Evolutionary conservation across 768 basidiomycete genomes (phyloP), one percentile per base, ranked within the genome.

Genomic region (Butyriboletus loyo): DNA sequence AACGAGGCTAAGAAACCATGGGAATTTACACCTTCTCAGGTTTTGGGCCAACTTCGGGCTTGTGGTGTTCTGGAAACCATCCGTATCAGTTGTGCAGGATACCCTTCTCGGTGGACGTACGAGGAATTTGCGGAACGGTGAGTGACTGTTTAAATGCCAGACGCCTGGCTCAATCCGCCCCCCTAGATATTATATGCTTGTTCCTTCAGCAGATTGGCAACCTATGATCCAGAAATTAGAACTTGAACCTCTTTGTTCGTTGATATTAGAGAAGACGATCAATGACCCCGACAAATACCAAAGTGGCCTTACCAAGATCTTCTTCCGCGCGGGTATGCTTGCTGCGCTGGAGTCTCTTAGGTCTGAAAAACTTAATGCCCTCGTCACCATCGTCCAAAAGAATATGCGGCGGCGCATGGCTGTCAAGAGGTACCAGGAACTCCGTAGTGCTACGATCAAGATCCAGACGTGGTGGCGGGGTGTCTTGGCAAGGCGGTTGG

Each of bases 61-160:
- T 99, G 97, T 71, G 97, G 97, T 85, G 97, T 99, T 49, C 78
- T 99, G 37, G 97, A 99, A 72, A 99, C 97, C 4, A 99, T 99
- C 63, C 83, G 95, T 51, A 99, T 99, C 66, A 94, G 92, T 72
- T 98, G 97, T 71, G 97, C 97, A 39, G 97, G 97, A 30, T 99
- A 99, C 72, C 97, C 97, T 27, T 93, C 93, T 13, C 81, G 97
- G 31, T 98, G 97, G 97, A 93, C 87, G 4, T 99, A 98, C 60
- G 95, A 94, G 66, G 97, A 98, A 69, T 99, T 99, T 66, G 97
- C 92, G 5, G 95, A 98, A 68, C 83, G 97, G 93, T 96, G 58
- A 59, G 85, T 71, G 21, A 27, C 19, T 32, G 22, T 38, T 31
- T 24, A 27, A 54, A 46, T 57, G 53, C 22, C 19, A 27, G 55